A percentile compares a stretch with the other conserved stretches of the same genome.
Conservation (phyloP, 768 basidiomycete species). For the Boletus rubescentipes region DNA sequence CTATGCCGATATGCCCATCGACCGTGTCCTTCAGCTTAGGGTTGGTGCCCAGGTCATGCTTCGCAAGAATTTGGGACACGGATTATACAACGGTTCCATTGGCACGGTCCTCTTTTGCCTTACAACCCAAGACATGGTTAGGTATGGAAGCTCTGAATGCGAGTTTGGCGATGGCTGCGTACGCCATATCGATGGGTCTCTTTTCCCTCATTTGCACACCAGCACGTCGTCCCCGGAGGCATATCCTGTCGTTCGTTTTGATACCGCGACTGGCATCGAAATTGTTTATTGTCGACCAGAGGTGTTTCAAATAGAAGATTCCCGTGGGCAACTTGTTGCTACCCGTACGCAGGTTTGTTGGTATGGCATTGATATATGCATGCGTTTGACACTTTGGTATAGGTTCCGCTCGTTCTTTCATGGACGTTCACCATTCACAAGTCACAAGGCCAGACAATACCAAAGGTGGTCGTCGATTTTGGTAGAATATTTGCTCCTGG, state of each 20-base stretch:
- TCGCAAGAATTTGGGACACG: background rate
- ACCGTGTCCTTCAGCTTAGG: background rate
- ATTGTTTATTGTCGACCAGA: background rate
- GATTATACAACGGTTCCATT: background rate
- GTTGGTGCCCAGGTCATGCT: background rate
- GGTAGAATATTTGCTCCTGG: background rate
- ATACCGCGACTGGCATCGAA: background rate
- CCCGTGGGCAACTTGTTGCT: background rate
- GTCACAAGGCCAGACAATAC: background rate
- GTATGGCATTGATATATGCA: too few species aligned
- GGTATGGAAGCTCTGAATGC: background rate
- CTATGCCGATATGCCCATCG: background rate
- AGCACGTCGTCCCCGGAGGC: background rate
- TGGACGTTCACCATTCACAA: slow-evolving; percentile 3
- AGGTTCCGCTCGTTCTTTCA: background rate
- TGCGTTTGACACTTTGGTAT: too few species aligned
- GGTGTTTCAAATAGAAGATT: background rate
- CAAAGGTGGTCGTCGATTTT: background rate
- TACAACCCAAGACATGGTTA: background rate
- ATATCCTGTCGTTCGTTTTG: background rate
- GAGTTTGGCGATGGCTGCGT: background rate
- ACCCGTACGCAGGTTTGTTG: background rate
- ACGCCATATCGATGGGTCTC: background rate
- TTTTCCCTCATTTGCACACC: background rate
- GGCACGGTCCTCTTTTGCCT: background rate